phyloP scores from a whole-genome alignment of 495 filamentous ascomycete genomes.

The Talaromyces nanjingensis region DNA sequence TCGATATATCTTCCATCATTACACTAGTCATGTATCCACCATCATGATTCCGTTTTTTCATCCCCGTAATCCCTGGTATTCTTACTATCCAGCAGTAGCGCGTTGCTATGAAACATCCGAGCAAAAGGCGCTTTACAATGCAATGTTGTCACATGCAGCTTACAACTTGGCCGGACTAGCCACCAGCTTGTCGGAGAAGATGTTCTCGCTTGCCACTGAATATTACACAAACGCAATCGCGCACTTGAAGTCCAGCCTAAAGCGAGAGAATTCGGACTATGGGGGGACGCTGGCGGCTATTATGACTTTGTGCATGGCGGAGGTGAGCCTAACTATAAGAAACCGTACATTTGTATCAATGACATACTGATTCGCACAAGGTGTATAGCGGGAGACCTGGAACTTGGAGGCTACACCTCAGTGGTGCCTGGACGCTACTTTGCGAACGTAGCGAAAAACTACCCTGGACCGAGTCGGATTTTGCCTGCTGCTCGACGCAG shows the following conservation, averaged over 20 bases:
- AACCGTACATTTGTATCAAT: background rate
- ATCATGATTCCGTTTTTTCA: slow-evolving; percentile 17
- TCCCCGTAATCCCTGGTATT: slow-evolving; percentile 14
- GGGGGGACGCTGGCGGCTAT: slow-evolving; percentile 11
- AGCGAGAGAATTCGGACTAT: slow-evolving; percentile 6
- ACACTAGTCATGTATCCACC: slow-evolving; percentile 12
- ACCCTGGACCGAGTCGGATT: slow-evolving; percentile 12
- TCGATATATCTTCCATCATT: slow-evolving; percentile 16
- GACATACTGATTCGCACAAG: slow-evolving; percentile 3
- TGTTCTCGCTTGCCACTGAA: slow-evolving; percentile 4
- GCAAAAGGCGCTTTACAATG: slow-evolving; percentile 11
- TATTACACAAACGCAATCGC: slow-evolving; percentile 9
- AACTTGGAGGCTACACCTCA: slow-evolving; percentile 11
- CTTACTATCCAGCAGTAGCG: slow-evolving; percentile 14
- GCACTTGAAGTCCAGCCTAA: slow-evolving; percentile 1
- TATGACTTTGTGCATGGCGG: slow-evolving; percentile 14
- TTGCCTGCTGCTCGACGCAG: slow-evolving; percentile 14
- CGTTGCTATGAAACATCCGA: slow-evolving; percentile 10
- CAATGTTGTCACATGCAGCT: slow-evolving; percentile 14
- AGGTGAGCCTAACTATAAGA: slow-evolving; percentile 2
- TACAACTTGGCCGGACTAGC: slow-evolving; percentile 13
- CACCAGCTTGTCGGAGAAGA: background rate
- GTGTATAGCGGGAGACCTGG: slow-evolving; percentile 15
- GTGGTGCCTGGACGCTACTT: slow-evolving; percentile 11
- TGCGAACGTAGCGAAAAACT: slow-evolving; percentile 1